phyloP scores from a whole-genome alignment of 2,329 filamentous ascomycete species.

The Cladosporium sp. region DNA sequence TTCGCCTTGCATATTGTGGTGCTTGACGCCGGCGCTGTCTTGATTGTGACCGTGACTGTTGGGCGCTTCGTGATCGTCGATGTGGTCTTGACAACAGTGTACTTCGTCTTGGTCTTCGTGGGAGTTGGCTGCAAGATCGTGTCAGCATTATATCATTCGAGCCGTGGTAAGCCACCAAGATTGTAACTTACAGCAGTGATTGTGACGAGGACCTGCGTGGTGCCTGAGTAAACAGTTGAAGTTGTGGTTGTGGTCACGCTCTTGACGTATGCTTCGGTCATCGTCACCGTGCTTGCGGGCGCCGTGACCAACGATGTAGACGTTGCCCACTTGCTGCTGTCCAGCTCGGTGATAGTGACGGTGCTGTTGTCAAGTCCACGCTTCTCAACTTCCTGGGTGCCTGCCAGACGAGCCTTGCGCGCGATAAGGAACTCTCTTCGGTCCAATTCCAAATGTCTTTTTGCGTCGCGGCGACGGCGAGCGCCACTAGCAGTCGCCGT shows the following conservation, averaged over 20 bases:
- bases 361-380: conserved; percentile 32
- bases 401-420: conserved; percentile 25
- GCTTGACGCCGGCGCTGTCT: conserved; percentile 7
- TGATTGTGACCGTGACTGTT: conserved; percentile 15
- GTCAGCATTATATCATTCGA: background rate
- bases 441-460: conserved; percentile 3
- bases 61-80: conserved; percentile 13
- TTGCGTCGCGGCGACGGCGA: conserved; percentile 10
- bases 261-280: background rate
- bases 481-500: conserved; percentile 5
- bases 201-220: conserved; percentile 10
- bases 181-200: conserved; percentile 15
- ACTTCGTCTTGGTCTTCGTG: conserved; percentile 16
- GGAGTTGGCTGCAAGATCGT: background rate
- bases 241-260: conserved; percentile 11
- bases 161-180: too few relatives aligned
- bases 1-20: conserved; percentile 18
- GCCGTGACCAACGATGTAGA: conserved; percentile 7
- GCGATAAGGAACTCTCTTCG: conserved; percentile 22
- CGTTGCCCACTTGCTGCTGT: conserved; percentile 28
- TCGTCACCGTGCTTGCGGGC: background rate
- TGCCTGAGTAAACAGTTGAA: conserved; percentile 10
- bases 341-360: conserved; percentile 29
- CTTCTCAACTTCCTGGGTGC: conserved; percentile 16
- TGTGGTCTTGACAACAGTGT: conserved; percentile 14